Percentiles rank a stretch among this genome's conserved stretches.
Conservation (phyloP, 305 asterid genomes). For the Solanum hybrid region DNA sequence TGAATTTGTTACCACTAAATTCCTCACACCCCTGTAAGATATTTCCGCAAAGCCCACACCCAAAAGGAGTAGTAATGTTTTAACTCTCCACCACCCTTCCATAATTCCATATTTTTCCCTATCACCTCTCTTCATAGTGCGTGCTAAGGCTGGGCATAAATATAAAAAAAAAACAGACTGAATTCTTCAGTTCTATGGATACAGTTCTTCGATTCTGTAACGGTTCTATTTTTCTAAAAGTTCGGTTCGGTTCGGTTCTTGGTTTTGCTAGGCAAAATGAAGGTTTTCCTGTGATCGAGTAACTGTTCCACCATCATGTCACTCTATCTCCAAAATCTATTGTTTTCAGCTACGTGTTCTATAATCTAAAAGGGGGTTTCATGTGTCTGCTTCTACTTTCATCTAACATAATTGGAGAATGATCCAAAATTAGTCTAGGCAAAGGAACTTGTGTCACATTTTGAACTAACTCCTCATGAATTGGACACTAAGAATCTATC, state of each 20-base stretch:
- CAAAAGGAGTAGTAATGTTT: background rate
- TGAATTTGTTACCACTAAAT: background rate
- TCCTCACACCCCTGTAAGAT: background rate
- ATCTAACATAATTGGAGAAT: background rate
- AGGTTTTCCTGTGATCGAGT: background rate
- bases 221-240: background rate
- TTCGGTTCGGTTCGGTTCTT: background rate
- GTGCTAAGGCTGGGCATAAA: background rate
- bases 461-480: background rate
- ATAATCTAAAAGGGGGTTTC: background rate
- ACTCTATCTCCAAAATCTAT: background rate
- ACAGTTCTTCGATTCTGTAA: background rate
- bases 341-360: background rate
- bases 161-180: background rate
- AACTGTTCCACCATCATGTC: background rate
- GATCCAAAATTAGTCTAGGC: background rate
- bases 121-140: background rate
- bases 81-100: background rate
- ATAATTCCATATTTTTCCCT: background rate
- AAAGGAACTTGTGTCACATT: background rate
- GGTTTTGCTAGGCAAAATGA: background rate
- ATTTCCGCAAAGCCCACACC: background rate
- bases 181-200: background rate
- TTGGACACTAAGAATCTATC: background rate
- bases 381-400: background rate